Base-by-base conservation (phyloP, 768 basidiomycete species). In the Amylocystis lapponica region DNA sequence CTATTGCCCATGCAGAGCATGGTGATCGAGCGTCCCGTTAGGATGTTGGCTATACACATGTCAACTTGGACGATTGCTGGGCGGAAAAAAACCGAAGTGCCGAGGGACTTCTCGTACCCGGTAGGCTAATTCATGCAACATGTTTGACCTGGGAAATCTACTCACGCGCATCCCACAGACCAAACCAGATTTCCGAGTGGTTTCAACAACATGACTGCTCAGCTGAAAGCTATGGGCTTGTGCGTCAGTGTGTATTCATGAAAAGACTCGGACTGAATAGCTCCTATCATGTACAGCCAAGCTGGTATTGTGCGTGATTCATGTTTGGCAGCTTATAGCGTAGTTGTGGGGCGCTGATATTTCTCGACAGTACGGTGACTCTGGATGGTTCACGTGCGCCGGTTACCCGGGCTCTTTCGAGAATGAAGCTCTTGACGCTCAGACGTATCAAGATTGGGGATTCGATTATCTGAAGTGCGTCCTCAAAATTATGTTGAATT, bases 301-400 rank as follows among this genome's bases (percentile, higher is more conserved):
- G 72, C 77, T 13, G 80, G 80, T 5, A 81, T 83, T 41, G 81
- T 82, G 23, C 22, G 35, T 27, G 14, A 26, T 22, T n/a, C 21
- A 10, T 22, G 4, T 13, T n/a, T 30, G 29, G 27, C 27, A 30
- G 27, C 27, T 30, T 9, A 9, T 16, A 11, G 23, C n/a, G 4
- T 8, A n/a, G 14, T 20, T 19, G 32, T n/a, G n/a, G n/a, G n/a
- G n/a, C n/a, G n/a, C n/a, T n/a, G n/a, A n/a, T n/a, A n/a, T n/a
- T n/a, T 19, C 5, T 23, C 3, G 2, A 27, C 37, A 80, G 80
- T 83, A 83, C 49, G 75, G 79, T 46, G 79, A 81, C 51, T 71
- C 81, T 1, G 81, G 81, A 17, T 83, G 80, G 81, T 78, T 72
- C 50, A 83, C 81, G 20, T 83, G 81, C 50, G 70, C 72, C 33